phyloP scores from a whole-genome alignment of 73 alveolate genomes.

The Tetrahymena borealis region DNA sequence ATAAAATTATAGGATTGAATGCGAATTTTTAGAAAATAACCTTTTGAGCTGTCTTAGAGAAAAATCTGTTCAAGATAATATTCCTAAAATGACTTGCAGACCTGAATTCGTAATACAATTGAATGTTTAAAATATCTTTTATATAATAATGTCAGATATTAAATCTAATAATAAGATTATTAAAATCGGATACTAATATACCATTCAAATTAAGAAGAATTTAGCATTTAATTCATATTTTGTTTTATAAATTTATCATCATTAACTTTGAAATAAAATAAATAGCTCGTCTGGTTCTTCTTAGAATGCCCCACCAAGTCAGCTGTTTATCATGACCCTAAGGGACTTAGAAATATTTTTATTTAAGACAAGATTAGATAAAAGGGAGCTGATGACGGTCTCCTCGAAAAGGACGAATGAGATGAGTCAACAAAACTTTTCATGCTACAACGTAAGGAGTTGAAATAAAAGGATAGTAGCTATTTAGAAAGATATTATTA shows the following conservation, averaged over 20 bases:
- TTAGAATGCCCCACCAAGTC: constrained; percentile 44
- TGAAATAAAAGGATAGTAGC: no score
- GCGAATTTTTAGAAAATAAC: constrained; percentile 37
- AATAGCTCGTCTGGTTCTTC: constrained; percentile 38
- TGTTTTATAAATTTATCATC: no score
- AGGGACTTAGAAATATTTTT: constrained; percentile 25
- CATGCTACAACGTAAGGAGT: no score
- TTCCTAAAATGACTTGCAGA: constrained; percentile 30
- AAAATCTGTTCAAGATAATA: constrained; percentile 38
- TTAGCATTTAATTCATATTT: not conserved
- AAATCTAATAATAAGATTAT: no score
- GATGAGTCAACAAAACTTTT: not conserved
- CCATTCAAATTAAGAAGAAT: no score
- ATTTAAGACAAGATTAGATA: constrained; percentile 17
- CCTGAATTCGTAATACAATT: constrained; percentile 19
- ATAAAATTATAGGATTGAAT: constrained; percentile 15
- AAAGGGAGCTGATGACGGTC: constrained; percentile 4
- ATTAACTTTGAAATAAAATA: constrained; percentile 1
- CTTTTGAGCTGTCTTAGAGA: constrained; percentile 31
- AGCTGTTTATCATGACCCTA: constrained; percentile 27
- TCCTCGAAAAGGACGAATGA: not conserved
- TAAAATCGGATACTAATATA: no score
- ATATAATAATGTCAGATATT: no score
- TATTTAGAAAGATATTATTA: no score
- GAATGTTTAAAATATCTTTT: no score